phyloP scores from a whole-genome alignment of 2,329 filamentous ascomycete genomes.

The Fusarium oligoseptatum region DNA sequence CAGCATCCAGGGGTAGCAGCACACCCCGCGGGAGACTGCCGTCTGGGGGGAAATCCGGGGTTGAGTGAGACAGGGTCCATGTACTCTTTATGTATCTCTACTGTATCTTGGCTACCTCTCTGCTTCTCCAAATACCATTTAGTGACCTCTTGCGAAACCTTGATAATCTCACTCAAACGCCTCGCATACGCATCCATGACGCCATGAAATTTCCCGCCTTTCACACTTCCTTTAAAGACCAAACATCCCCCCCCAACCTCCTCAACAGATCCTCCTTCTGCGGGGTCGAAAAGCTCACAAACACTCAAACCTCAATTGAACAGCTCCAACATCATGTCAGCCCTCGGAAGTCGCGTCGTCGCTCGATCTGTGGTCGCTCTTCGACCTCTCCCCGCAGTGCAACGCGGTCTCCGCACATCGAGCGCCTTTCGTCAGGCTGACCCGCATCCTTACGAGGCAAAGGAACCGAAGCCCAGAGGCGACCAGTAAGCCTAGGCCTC shows the following conservation, averaged over 20 bases:
- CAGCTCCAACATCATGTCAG: conserved; percentile 18
- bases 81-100: conserved; percentile 26
- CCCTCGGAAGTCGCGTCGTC: conserved; percentile 22
- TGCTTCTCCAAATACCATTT: conserved; percentile 30
- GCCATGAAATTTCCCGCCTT: conserved; percentile 35
- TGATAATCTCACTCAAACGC: background rate
- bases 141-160: conserved; percentile 15
- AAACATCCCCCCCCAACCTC: conserved; percentile 16
- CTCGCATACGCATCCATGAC: conserved; percentile 34
- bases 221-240: conserved; percentile 20
- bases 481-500: conserved; percentile 20
- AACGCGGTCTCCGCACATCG: conserved; percentile 37
- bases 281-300: conserved; percentile 6
- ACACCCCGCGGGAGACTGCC: conserved; percentile 9
- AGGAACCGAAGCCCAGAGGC: conserved; percentile 23
- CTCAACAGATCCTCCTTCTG: conserved; percentile 23
- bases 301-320: background rate
- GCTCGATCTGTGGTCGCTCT: conserved; percentile 19
- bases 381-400: conserved; percentile 33
- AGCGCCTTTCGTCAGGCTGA: conserved; percentile 25
- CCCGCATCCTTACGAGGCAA: conserved; percentile 32
- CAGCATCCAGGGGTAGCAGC: conserved; percentile 20
- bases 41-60: conserved; percentile 38
- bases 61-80: conserved; percentile 3
- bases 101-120: conserved; percentile 24